Conservation (phyloP, 495 filamentous ascomycete species). For the Antarctomyces pellizariae region DNA sequence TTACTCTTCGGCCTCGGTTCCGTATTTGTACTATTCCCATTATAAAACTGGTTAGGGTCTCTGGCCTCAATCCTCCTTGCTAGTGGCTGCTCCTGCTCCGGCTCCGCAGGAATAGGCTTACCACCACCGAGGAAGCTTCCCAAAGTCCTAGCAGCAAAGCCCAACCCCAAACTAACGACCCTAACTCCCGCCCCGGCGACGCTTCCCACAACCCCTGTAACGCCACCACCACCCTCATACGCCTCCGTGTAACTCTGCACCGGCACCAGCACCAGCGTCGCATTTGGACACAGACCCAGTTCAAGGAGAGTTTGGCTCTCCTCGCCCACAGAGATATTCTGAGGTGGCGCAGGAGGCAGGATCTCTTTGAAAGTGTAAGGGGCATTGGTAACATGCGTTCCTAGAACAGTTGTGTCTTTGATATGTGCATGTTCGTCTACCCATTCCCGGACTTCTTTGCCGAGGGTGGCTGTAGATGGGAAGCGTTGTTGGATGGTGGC, state of each 20-base stretch:
- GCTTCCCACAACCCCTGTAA: slow-evolving; percentile 1
- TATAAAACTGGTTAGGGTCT: background rate
- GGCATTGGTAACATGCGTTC: slow-evolving; percentile 13
- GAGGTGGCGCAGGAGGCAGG: slow-evolving; percentile 53
- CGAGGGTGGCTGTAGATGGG: slow-evolving; percentile 35
- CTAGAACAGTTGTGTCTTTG: slow-evolving; percentile 9
- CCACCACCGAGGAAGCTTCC: slow-evolving; percentile 29
- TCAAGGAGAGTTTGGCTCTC: slow-evolving; percentile 42
- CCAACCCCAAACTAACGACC: slow-evolving; percentile 14
- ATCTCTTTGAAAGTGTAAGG: slow-evolving; percentile 76
- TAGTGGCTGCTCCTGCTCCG: no score
- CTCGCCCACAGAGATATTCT: slow-evolving; percentile 43
- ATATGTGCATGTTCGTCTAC: slow-evolving; percentile 30
- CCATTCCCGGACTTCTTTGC: slow-evolving; percentile 48
- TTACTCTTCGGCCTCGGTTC: no score
- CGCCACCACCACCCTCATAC: slow-evolving; percentile 21
- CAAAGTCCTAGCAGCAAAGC: slow-evolving; percentile 25
- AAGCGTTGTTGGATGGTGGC: slow-evolving; percentile 53
- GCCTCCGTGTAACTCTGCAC: slow-evolving; percentile 35
- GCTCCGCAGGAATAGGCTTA: slow-evolving; percentile 7
- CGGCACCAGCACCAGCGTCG: slow-evolving; percentile 65
- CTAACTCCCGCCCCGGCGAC: slow-evolving; percentile 8
- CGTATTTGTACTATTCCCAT: no score
- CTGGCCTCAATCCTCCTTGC: background rate
- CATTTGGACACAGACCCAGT: slow-evolving; percentile 48